These are phyloP conservation scores for Cyathus striatus DNA, from an alignment of 768 basidiomycete genomes.

Conservation along the genomic window DNA sequence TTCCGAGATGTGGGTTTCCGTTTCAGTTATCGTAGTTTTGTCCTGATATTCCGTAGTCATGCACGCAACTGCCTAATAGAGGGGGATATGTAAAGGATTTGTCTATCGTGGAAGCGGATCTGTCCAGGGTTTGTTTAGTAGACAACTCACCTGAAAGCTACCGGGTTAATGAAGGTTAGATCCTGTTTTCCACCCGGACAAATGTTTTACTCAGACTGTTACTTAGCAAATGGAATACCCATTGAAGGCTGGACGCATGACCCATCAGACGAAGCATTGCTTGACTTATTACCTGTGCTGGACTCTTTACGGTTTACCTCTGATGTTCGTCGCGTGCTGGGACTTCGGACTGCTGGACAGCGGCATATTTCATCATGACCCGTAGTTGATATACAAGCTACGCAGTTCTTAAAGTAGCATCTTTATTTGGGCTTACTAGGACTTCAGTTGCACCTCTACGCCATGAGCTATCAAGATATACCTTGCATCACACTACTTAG, in stretches of 20 bases:
- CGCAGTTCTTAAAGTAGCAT: too few species aligned
- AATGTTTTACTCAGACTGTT: conserved; percentile 1
- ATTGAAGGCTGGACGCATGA: conserved; percentile 99
- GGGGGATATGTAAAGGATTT: conserved; percentile 96
- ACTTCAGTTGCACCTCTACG: too few species aligned
- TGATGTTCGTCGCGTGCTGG: conserved; percentile 90
- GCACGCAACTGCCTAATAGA: conserved; percentile 87
- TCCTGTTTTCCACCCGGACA: not conserved
- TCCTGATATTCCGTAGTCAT: conserved; percentile 52
- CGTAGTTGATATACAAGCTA: not conserved
- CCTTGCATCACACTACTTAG: too few species aligned
- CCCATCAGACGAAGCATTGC: conserved; percentile 91
- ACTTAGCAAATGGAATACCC: conserved; percentile 90
- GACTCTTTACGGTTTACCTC: conserved; percentile 95
- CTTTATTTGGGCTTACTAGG: too few species aligned
- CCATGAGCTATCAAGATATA: too few species aligned
- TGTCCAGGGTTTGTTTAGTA: conserved; percentile 89
- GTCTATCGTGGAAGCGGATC: conserved; percentile 80
- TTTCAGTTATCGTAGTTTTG: conserved; percentile 6
- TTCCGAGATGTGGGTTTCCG: conserved; percentile 81
- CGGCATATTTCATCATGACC: conserved; percentile 21
- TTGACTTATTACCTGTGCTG: conserved; percentile 91
- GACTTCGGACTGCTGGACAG: conserved; percentile 47
- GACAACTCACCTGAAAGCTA: conserved; percentile 97
- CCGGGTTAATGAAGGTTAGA: conserved; percentile 84